Evolutionary conservation across 2,329 filamentous ascomycete species (phyloP), one percentile per base, ranked within the genome.

Genomic region (Calonectria leucothoes): DNA sequence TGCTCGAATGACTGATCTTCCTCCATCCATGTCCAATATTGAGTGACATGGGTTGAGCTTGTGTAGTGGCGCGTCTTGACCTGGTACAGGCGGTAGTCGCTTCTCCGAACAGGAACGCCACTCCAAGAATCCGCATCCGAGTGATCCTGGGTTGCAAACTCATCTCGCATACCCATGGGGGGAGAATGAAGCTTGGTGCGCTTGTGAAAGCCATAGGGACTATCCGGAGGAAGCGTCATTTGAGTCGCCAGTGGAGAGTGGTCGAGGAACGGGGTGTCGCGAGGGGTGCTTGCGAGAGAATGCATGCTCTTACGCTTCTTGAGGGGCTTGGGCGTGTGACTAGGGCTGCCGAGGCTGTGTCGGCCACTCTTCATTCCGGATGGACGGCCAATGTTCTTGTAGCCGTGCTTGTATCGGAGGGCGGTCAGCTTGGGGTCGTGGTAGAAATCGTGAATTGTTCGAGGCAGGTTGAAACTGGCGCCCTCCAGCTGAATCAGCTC

Each of bases 371-470:
- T 88, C 74, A 86, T 85, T 4, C 86, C 86, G 49, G 88, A 89
- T 0, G 90, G 90, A 0, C 90, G 85, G 10, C 90, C 90, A 8
- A 91, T 91, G 74, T 89, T 91, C 63, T 89, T 88, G 72, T 88
- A 90, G 0, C 90, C 90, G 71, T 88, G 87, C 81, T 89, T 89
- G 29, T 83, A 81, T 10, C 90, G 86, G 11, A 91, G 81, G 1
- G 83, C 80, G 17, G 86, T 84, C 1, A 91, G 81, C 78, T 91
- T 91, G 0, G 83, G 81, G 76, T 92, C 90, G 75, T 90, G 88
- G 74, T 91, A 92, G 25, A 91, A 86, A 76, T 89, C 86, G 66
- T 89, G 87, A 1, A 89, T 85, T 2, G 86, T 88, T 77, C 85
- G 87, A 55, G 86, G 85, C 25, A 91, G 81, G 77, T 87, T 90